Evolutionary conservation across 257 asterid genomes (phyloP).

Genomic region (Solanum chilense): DNA sequence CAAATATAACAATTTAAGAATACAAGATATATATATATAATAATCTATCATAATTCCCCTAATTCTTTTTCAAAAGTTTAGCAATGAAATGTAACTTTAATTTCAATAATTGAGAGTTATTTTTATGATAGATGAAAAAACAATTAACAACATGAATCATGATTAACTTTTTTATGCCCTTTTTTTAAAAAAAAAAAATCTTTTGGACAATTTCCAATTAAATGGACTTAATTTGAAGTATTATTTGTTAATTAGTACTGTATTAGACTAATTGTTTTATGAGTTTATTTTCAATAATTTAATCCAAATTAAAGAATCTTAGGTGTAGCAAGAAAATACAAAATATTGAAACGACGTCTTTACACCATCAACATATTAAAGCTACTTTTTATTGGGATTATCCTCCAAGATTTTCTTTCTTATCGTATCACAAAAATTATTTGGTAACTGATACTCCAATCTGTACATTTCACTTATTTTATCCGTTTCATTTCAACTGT

Average conservation of each 20-base stretch:
- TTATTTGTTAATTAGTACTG: no score
- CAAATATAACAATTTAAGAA: background rate
- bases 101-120: background rate
- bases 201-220: no score
- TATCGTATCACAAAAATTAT: background rate
- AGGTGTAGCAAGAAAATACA: background rate
- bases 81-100: background rate
- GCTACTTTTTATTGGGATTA: background rate
- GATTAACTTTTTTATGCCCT: background rate
- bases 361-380: background rate
- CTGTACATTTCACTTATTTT: background rate
- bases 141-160: background rate
- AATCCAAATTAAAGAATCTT: no score
- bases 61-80: no score
- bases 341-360: background rate
- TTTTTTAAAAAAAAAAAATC: no score
- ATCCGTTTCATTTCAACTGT: background rate
- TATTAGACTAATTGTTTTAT: no score
- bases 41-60: no score
- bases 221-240: no score
- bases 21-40: background rate
- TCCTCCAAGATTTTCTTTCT: background rate
- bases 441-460: background rate
- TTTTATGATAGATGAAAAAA: background rate
- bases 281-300: no score